Evolutionary conservation across 1,284 basidiomycete genomes (phyloP).

Genomic region (Cutaneotrichosporon spelunceum): DNA sequence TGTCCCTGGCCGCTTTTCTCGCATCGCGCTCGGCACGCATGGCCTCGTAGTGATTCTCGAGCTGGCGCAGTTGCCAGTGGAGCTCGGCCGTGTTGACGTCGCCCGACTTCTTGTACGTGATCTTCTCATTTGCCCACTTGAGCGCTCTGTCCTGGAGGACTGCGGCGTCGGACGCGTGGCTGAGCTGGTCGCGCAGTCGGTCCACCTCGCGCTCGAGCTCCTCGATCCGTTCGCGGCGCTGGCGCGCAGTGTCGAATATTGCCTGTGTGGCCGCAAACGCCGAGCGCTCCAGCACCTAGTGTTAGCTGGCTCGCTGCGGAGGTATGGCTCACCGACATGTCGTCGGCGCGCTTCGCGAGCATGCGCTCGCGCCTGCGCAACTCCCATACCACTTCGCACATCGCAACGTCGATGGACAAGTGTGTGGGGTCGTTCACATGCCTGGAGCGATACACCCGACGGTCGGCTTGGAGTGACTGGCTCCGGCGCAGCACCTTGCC

Average conservation of each 20-base stretch:
- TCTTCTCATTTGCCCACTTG: constrained; percentile 30
- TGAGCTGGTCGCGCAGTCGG: constrained; percentile 21
- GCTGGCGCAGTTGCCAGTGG: constrained; percentile 30
- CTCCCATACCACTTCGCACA: constrained; percentile 38
- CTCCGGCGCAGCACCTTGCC: constrained; percentile 4
- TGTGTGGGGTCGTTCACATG: constrained; percentile 22
- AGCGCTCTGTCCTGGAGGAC: constrained; percentile 32
- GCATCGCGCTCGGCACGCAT: constrained; percentile 23
- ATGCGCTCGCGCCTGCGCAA: constrained; percentile 32
- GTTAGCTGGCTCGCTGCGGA: background rate
- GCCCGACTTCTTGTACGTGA: constrained; percentile 41
- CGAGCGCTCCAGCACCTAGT: constrained; percentile 16
- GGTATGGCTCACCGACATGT: constrained; percentile 33
- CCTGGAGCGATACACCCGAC: constrained; percentile 15
- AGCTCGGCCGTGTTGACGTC: constrained; percentile 41
- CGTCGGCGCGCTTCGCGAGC: constrained; percentile 32
- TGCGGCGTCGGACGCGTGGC: constrained; percentile 21
- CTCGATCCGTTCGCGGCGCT: constrained; percentile 24
- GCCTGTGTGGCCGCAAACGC: constrained; percentile 31
- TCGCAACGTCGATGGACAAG: constrained; percentile 40
- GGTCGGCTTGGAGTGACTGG: constrained; percentile 26
- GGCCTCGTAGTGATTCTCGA: constrained; percentile 39
- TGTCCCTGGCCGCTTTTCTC: background rate
- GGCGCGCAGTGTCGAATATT: constrained; percentile 29
- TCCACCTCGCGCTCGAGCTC: constrained; percentile 25